Base-by-base conservation (phyloP, 2,329 filamentous ascomycete species). In the Beauveria caledonica region DNA sequence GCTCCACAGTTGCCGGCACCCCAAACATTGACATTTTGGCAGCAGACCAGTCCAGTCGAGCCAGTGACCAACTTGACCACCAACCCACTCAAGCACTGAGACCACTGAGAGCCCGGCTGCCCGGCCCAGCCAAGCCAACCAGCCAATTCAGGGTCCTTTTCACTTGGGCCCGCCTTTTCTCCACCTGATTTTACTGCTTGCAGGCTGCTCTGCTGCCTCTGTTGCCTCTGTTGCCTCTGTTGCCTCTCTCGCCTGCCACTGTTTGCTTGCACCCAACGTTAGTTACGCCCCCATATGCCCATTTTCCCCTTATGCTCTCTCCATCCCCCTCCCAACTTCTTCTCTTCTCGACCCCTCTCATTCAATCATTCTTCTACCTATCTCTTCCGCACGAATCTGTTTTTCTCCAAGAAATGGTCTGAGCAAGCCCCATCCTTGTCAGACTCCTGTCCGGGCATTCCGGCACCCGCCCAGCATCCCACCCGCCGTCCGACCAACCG, bases 91-190 rank as follows among this genome's bases (percentile, higher is more conserved):
- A n/a, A n/a, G n/a, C n/a, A 36, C 11, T 15, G 33, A 36, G 11
- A 36, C 33, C 33, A 36, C 23, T 23, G 23, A 23, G 3, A 23
- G 33, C 33, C 33, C 33, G 33, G 33, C 33, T 36, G 33, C 33
- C 33, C 33, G 33, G 33, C 33, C 33, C 33, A 36, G 33, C 33
- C 33, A 36, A 13, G 33, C 33, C 33, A 36, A 36, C 33, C 33
- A 36, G 33, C n/a, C 25, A 42, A 44, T 58, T 51, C 56, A 58
- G 56, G 56, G 56, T 58, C 56, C 46, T 58, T 58, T 45, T 50
- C 33, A 42, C 45, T 19, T 27, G 54, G 54, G 42, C 42, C 54
- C 27, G 7, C 19, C 19, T 21, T 13, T 42, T 29, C 29, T 51
- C 25, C 8, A 21, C 49, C 29, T 11, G 11, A 10, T 15, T 36